Evolutionary conservation across 2,329 filamentous ascomycete genomes (phyloP).

Genomic region (Fusarium brevicatenulatum): DNA sequence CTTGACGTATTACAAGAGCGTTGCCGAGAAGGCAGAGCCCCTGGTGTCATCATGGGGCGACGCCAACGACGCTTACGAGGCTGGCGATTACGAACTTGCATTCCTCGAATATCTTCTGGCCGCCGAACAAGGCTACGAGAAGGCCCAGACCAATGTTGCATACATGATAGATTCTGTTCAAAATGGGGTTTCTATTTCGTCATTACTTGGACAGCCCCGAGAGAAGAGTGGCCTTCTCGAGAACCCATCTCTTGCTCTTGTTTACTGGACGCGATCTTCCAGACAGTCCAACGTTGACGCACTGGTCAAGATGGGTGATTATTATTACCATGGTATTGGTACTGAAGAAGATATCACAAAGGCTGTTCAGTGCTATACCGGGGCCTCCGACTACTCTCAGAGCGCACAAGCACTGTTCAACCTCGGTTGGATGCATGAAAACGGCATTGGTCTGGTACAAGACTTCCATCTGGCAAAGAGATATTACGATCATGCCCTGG

Average conservation of each 20-base stretch:
- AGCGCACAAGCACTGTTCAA: conserved; percentile 98
- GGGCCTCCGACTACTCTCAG: conserved; percentile 88
- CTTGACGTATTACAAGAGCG: conserved; percentile 83
- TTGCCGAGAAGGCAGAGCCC: conserved; percentile 77
- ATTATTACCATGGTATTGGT: conserved; percentile 88
- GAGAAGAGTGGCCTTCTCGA: conserved; percentile 55
- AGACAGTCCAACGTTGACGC: conserved; percentile 94
- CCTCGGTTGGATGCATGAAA: conserved; percentile 99
- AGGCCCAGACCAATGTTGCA: conserved; percentile 88
- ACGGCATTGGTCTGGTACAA: conserved; percentile 89
- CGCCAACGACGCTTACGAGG: conserved; percentile 83
- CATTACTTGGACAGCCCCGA: conserved; percentile 59
- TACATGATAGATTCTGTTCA: conserved; percentile 82
- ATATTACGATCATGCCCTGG: conserved; percentile 92
- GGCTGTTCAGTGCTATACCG: conserved; percentile 91
- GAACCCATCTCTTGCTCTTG: conserved; percentile 74
- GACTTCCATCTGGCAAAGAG: conserved; percentile 97
- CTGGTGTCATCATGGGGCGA: conserved; percentile 83
- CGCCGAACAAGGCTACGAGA: conserved; percentile 92
- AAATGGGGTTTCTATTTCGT: conserved; percentile 54
- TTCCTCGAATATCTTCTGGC: conserved; percentile 86
- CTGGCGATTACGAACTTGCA: conserved; percentile 81
- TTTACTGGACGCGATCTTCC: conserved; percentile 95
- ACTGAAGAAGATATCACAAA: conserved; percentile 79
- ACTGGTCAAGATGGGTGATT: conserved; percentile 97